Conservation (phyloP, 352 stramenopile genomes). For the Pythium oligandrum region DNA sequence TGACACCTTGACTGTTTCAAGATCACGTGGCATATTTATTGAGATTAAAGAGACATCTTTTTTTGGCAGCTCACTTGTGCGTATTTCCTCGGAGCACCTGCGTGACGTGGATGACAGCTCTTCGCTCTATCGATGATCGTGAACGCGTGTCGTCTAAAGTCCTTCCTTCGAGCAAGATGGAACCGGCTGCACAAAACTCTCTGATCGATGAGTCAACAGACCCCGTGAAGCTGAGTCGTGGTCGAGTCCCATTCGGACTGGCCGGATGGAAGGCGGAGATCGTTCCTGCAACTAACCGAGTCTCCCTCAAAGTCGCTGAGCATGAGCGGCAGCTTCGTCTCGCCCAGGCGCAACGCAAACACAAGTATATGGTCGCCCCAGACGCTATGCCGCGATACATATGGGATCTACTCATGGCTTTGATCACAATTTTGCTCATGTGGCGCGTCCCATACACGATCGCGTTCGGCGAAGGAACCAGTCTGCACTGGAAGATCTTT, state of each 20-base stretch:
- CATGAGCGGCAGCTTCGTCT: constrained; percentile 42
- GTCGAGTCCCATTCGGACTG: constrained; percentile 6
- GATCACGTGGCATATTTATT: too few relatives aligned
- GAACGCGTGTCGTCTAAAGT: too few relatives aligned
- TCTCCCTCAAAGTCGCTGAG: constrained; percentile 50
- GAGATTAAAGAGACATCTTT: too few relatives aligned
- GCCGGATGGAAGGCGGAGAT: constrained; percentile 25
- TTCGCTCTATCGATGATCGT: too few relatives aligned
- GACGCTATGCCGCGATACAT: constrained; percentile 41
- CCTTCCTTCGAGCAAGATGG: too few relatives aligned
- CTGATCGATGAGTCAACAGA: constrained; percentile 5
- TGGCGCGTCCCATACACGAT: constrained; percentile 59
- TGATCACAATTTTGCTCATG: constrained; percentile 50
- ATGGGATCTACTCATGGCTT: constrained; percentile 48
- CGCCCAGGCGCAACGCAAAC: constrained; percentile 16
- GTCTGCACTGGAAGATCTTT: constrained; percentile 41
- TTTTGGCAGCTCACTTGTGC: too few relatives aligned
- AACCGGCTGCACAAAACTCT: not conserved
- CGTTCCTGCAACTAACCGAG: constrained; percentile 45
- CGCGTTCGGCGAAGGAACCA: constrained; percentile 37
- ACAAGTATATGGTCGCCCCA: constrained; percentile 44
- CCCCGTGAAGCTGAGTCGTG: constrained; percentile 7
- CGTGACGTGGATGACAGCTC: too few relatives aligned
- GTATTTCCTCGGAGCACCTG: too few relatives aligned
- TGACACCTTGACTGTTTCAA: too few relatives aligned